Conservation (phyloP, 1,139 yeast genomes). For the Suhomyces atakaporum region DNA sequence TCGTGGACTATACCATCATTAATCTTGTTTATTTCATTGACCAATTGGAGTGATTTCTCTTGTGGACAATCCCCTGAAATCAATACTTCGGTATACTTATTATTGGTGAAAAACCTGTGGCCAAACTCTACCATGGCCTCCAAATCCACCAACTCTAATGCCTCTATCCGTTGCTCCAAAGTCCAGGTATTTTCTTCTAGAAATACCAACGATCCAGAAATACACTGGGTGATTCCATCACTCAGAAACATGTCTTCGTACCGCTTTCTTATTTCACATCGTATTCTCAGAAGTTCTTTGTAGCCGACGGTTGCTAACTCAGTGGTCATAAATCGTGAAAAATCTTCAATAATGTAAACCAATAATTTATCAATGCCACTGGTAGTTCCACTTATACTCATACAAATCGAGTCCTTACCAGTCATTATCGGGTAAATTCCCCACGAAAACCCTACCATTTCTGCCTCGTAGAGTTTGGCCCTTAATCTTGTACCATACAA, state of each 20-base stretch:
- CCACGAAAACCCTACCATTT: conserved; percentile 55
- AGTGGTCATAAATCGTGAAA: conserved; percentile 16
- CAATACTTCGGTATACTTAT: conserved; percentile 41
- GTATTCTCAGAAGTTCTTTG: conserved; percentile 42
- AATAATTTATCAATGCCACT: conserved; percentile 37
- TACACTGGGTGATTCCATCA: conserved; percentile 43
- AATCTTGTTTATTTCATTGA: conserved; percentile 14
- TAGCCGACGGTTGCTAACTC: conserved; percentile 21
- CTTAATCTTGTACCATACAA: conserved; percentile 41
- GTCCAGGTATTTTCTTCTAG: conserved; percentile 57
- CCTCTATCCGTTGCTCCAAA: conserved; percentile 48
- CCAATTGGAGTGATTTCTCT: conserved; percentile 13
- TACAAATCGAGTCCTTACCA: conserved; percentile 50
- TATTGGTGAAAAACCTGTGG: conserved; percentile 20
- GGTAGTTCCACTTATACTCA: conserved; percentile 53
- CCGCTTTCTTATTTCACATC: conserved; percentile 43
- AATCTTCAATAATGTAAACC: conserved; percentile 21
- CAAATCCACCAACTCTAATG: conserved; percentile 31
- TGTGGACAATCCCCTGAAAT: conserved; percentile 49
- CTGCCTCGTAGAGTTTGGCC: conserved; percentile 50
- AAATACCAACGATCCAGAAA: conserved; percentile 49
- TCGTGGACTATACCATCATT: neutral
- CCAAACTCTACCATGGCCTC: conserved; percentile 24
- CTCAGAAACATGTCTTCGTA: conserved; percentile 41
- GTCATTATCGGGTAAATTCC: conserved; percentile 51